Base-by-base conservation (phyloP, 179 eudicot genomes). In the Corrigiola litoralis region DNA sequence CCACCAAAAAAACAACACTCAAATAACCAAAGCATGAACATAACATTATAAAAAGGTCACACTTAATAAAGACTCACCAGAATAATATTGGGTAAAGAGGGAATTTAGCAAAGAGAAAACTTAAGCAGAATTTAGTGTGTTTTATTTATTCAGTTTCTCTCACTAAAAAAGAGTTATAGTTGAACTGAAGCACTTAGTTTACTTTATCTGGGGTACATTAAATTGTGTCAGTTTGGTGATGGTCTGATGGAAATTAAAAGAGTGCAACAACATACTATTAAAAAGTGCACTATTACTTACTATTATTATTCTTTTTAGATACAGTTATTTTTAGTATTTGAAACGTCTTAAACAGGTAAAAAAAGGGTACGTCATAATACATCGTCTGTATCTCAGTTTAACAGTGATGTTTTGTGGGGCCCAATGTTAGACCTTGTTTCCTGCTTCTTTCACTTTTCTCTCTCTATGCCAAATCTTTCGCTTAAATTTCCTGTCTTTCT, bases 141-240 rank as follows among this genome's bases (percentile, higher is more conserved):
- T 27, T 27, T 50, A 11, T 6, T 25, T 23, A 14, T 23, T 11
- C 31, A 24, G 6, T 60, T 6, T 27, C 10, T 12, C 14, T 59
- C 49, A 13, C 44, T 4, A 40, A 40, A 40, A 24, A 38, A 38
- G 28, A 61, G 65, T 27, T 42, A 52, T 2, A 12, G 27, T 61
- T 61, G 9, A 16, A 61, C 44, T 40, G 44, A 40, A 20, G 29
- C 61, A n/a, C 4, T 17, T 23, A 48, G 31, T 61, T 61, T 9
- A 56, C 24, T 37, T 56, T 61, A 41, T n/a, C 27, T 61, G 65
- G 36, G 52, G n/a, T 37, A 28, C 65, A 61, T 61, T 61, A 24
- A 61, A 44, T 61, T 61, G 17, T 61, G 65, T 61, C 65, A 44
- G 65, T 61, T 61, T 61, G n/a, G 41, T 57, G 42, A 57, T 57